Conservation (phyloP, 306 rosid species). For the Delonix regia region DNA sequence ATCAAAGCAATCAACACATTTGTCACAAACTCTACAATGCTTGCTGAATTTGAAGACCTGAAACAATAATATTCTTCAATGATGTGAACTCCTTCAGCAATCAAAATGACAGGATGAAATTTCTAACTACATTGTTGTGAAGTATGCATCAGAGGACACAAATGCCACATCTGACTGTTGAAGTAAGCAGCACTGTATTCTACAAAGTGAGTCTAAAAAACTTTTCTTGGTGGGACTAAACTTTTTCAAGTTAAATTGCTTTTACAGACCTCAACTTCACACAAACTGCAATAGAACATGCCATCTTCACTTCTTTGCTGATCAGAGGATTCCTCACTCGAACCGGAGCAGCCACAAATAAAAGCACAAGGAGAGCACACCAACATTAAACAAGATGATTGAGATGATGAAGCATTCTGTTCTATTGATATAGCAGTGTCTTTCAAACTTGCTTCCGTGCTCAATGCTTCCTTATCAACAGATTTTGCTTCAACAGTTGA, state of each 20-base stretch:
- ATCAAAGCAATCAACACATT: conserved; percentile 91
- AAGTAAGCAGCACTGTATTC: conserved; percentile 14
- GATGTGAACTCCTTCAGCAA: conserved; percentile 6
- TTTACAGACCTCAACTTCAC: conserved; percentile 95
- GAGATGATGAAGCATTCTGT: conserved; percentile 44
- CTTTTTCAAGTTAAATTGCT: conserved; percentile 14
- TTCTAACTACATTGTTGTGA: not conserved
- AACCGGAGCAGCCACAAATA: conserved; percentile 56
- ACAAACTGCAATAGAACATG: conserved; percentile 96
- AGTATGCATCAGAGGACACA: conserved; percentile 25
- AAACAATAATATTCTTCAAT: conserved; percentile 31
- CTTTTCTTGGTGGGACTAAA: not conserved
- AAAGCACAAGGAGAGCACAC: conserved; percentile 77
- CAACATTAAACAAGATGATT: conserved; percentile 55
- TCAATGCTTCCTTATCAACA: conserved; percentile 53
- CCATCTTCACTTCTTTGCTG: conserved; percentile 85
- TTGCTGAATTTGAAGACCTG: conserved; percentile 98
- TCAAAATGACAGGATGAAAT: conserved; percentile 12
- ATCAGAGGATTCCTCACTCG: conserved; percentile 67
- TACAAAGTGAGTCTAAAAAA: not conserved
- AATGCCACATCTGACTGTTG: conserved; percentile 25
- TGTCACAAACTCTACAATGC: conserved; percentile 97
- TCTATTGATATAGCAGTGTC: conserved; percentile 42
- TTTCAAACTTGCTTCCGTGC: conserved; percentile 58
- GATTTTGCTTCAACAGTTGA: conserved; percentile 63